Conservation (phyloP, 139 green algal species). For the Chlorella sorokiniana region DNA sequence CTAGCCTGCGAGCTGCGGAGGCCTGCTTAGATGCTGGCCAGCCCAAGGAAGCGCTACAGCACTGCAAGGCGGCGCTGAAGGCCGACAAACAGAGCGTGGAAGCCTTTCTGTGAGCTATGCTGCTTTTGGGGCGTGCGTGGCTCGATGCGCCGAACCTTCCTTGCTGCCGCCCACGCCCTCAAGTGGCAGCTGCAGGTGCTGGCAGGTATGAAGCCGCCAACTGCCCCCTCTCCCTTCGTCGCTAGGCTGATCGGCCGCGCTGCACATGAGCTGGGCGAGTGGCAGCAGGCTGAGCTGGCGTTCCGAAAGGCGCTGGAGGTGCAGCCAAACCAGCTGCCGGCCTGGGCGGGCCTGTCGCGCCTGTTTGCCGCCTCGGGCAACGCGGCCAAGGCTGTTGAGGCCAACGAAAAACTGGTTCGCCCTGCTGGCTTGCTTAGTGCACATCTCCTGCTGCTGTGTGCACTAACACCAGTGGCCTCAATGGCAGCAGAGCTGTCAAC, state of each 20-base stretch:
- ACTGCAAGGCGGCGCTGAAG: conserved; percentile 66
- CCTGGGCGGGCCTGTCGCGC: conserved; percentile 77
- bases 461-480: not conserved
- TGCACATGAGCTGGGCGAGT: conserved; percentile 61
- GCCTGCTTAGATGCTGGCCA: conserved; percentile 20
- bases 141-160: not conserved
- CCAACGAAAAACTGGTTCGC: conserved; percentile 45
- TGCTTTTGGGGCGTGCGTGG: not conserved
- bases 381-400: conserved; percentile 14
- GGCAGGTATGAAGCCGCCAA: not conserved
- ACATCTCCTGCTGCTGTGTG: not conserved
- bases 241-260: conserved; percentile 71
- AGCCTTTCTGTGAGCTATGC: conserved; percentile 59
- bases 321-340: conserved; percentile 45
- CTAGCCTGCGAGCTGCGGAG: not conserved
- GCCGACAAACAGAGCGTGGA: conserved; percentile 62
- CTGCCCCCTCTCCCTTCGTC: not conserved
- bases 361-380: conserved; percentile 53
- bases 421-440: too few species aligned
- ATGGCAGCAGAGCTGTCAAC: not conserved
- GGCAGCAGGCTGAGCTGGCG: conserved; percentile 56
- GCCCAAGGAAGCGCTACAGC: conserved; percentile 52
- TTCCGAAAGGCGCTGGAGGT: conserved; percentile 63
- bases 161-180: not conserved
- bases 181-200: too few species aligned